Conservation (phyloP, 805 yeast species). For the Candida patagonica region DNA sequence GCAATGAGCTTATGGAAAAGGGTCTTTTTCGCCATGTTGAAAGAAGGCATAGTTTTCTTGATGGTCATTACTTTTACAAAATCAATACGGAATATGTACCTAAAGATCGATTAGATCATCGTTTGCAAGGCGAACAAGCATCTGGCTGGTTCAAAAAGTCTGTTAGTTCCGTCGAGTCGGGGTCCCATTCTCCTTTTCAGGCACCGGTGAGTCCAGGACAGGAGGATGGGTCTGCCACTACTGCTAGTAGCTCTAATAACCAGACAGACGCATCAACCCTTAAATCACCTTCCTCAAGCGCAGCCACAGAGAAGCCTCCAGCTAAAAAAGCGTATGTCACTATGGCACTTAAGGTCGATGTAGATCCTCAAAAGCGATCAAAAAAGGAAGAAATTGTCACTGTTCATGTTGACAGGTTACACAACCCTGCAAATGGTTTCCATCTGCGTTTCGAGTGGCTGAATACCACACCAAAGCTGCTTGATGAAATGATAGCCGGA, state of each 20-base stretch:
- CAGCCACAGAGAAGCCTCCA: not conserved
- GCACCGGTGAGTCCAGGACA: not conserved
- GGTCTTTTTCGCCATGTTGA: slow-evolving; percentile 77
- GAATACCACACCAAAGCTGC: slow-evolving; percentile 73
- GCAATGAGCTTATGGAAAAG: slow-evolving; percentile 63
- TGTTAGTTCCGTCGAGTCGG: not conserved
- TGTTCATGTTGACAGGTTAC: slow-evolving; percentile 85
- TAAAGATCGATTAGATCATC: slow-evolving; percentile 1
- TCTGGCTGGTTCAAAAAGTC: slow-evolving; percentile 4
- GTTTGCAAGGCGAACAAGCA: not conserved
- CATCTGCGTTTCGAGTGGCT: slow-evolving; percentile 91
- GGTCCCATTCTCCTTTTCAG: not conserved
- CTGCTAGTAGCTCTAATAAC: not conserved
- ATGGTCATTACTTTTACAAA: slow-evolving; percentile 88
- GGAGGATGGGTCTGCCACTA: not conserved
- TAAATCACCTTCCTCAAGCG: not conserved
- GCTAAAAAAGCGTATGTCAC: slow-evolving; percentile 35
- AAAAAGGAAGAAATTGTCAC: slow-evolving; percentile 68
- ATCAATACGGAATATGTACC: slow-evolving; percentile 46
- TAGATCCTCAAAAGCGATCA: slow-evolving; percentile 66
- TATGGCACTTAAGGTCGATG: slow-evolving; percentile 55
- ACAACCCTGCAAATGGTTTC: slow-evolving; percentile 90
- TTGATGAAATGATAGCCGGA: slow-evolving; percentile 65
- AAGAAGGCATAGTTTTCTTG: slow-evolving; percentile 70
- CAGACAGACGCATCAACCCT: not conserved